These are phyloP conservation scores for Goniomonas avonlea DNA, from an alignment of 78 protist genomes.

Conservation along the genomic window DNA sequence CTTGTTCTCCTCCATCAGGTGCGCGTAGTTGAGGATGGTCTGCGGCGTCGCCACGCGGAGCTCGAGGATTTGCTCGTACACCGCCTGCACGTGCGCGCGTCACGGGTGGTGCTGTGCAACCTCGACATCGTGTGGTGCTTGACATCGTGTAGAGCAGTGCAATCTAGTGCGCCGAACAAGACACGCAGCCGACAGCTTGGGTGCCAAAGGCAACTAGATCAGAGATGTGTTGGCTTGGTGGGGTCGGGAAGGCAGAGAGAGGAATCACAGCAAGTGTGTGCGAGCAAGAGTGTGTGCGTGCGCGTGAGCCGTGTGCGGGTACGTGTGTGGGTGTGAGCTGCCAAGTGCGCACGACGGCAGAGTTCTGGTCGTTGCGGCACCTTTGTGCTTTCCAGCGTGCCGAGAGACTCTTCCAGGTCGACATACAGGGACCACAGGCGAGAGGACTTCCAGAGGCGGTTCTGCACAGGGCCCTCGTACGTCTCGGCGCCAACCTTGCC, in stretches of 20 bases:
- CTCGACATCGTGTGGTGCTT: too few species aligned
- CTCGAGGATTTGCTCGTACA: conserved; percentile 70
- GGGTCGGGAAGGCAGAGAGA: too few species aligned
- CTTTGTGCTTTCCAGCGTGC: conserved; percentile 49
- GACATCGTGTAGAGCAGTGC: too few species aligned
- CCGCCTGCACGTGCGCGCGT: neutral
- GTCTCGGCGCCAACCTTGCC: too few species aligned
- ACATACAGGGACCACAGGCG: conserved; percentile 83
- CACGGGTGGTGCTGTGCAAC: too few species aligned
- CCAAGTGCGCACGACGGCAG: too few species aligned
- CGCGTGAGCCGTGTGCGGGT: too few species aligned
- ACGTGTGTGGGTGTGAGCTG: too few species aligned
- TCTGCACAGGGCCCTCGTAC: conserved; percentile 43
- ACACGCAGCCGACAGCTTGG: neutral
- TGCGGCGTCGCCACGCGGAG: conserved; percentile 54
- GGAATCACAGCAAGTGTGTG: too few species aligned
- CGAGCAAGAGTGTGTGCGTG: too few species aligned
- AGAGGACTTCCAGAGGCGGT: conserved; percentile 62
- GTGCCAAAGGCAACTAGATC: neutral
- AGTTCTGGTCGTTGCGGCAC: neutral
- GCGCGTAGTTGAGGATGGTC: conserved; percentile 81
- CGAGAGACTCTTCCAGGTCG: conserved; percentile 89
- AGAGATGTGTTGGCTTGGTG: too few species aligned
- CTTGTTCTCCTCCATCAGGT: conserved; percentile 70
- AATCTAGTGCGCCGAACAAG: too few species aligned